Evolutionary conservation across 345 rosid species (phyloP), one percentile per base, ranked within the genome.

Genomic region (Populus euphratica): DNA sequence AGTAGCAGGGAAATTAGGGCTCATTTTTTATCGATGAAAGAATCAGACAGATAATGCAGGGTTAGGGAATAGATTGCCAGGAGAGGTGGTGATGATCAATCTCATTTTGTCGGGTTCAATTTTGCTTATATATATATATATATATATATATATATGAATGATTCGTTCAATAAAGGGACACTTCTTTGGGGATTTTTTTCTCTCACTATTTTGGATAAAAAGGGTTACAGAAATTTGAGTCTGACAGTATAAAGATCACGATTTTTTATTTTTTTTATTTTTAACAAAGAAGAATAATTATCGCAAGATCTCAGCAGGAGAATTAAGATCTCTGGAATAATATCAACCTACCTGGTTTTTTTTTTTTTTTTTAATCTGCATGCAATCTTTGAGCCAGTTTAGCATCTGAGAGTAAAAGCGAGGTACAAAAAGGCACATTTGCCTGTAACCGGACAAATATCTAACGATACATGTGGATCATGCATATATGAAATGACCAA

Each of bases 391-490:
- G 35, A 38, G 41, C 6, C 4, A n/a, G 31, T 23, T 41, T 5
- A 21, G 8, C 31, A 27, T 8, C 12, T 12, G 39, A 39, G 70
- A 20, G n/a, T 21, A 67, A 31, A 67, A 36, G 14, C 10, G 20
- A 66, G 35, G 44, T 39, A 35, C 59, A 10, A 20, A 70, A 21
- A 35, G 44, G 2, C 23, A 44, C 50, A 39, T 21, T 18, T 4
- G 73, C 29, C 31, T 43, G 54, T 69, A n/a, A 25, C 18, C 62
- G 23, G 73, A 70, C 73, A 70, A 25, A 23, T 44, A 6, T 27
- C 59, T 29, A 47, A 70, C 54, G 1, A 47, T 70, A 49, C 73
- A 70, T 70, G 73, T 70, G 73, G 70, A 68, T 67, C 44, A 67
- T 67, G 44, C 11, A 33, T 64, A 16, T 8, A 20, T 39, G 72